These are phyloP conservation scores for Calonectria crousiana DNA, from an alignment of 2,329 filamentous ascomycete species.

Conservation along the genomic window DNA sequence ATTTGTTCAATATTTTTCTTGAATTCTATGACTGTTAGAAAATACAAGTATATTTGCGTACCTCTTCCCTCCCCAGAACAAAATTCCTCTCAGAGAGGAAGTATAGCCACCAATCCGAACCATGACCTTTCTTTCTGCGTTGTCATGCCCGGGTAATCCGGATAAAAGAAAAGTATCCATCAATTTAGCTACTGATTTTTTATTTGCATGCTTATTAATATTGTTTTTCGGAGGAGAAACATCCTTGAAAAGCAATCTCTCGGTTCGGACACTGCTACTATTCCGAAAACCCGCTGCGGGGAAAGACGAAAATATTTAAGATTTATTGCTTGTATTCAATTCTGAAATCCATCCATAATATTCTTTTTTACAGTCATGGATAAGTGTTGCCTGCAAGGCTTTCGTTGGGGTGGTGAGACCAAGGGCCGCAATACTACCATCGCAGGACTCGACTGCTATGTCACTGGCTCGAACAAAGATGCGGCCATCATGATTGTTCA, in stretches of 20 bases:
- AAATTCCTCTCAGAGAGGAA: neutral
- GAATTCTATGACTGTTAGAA: neutral
- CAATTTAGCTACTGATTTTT: neutral
- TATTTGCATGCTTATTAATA: neutral
- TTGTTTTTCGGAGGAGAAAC: neutral
- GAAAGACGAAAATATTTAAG: neutral
- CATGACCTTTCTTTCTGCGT: neutral
- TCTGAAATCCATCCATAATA: neutral
- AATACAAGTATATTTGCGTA: neutral
- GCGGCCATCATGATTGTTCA: neutral
- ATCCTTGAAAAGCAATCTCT: neutral
- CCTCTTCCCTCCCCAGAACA: neutral
- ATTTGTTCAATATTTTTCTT: no score
- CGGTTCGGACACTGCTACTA: neutral
- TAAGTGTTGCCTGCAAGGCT: neutral
- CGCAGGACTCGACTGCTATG: neutral
- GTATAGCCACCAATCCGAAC: neutral
- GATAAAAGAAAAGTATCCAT: neutral
- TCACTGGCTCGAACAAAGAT: neutral
- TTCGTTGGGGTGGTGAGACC: neutral
- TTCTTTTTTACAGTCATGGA: neutral
- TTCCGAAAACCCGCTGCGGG: neutral
- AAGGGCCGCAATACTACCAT: neutral
- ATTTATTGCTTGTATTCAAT: neutral
- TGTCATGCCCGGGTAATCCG: neutral